Conservation (phyloP, 371 early-diverging fungal species). For the Zychaea mexicana region DNA sequence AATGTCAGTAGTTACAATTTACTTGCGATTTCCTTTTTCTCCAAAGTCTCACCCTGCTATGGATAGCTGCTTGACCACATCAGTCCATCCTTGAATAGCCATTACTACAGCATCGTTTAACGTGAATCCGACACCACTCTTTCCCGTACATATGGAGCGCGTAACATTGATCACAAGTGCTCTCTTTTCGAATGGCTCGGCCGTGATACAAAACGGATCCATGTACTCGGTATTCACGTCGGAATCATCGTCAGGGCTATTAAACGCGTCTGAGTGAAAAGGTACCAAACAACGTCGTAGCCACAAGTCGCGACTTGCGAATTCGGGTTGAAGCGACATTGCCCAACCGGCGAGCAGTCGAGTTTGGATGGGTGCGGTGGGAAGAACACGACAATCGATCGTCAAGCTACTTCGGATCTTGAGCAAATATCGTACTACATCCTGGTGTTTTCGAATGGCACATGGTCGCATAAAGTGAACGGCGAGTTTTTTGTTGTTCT, state of each 20-base stretch:
- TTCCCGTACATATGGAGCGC: not conserved
- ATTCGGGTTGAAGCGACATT: not conserved
- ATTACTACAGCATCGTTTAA: slow-evolving; percentile 1
- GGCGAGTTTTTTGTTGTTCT: slow-evolving; percentile 19
- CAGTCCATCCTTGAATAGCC: slow-evolving; percentile 13
- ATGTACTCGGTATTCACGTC: not conserved
- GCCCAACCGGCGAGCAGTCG: slow-evolving; percentile 9
- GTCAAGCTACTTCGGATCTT: slow-evolving; percentile 7
- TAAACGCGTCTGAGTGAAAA: slow-evolving; percentile 4
- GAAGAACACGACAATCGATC: slow-evolving; percentile 5
- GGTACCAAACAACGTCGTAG: slow-evolving; percentile 4
- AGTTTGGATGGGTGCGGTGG: slow-evolving; percentile 11
- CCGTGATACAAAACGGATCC: slow-evolving; percentile 12
- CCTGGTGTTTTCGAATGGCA: not conserved
- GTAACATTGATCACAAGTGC: slow-evolving; percentile 14
- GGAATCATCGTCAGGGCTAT: not conserved
- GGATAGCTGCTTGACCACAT: not conserved
- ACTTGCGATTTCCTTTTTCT: not conserved
- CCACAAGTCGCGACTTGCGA: slow-evolving; percentile 4
- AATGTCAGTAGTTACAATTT: not conserved
- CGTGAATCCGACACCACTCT: slow-evolving; percentile 1
- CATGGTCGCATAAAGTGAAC: slow-evolving; percentile 20
- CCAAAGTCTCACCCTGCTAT: not conserved
- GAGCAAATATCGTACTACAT: slow-evolving; percentile 14
- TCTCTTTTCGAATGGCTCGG: slow-evolving; percentile 10